Percentiles rank a stretch among this genome's conserved stretches.
Evolutionary conservation across 2,329 filamentous ascomycete species (phyloP).

Genomic region (Fusarium penzigii): DNA sequence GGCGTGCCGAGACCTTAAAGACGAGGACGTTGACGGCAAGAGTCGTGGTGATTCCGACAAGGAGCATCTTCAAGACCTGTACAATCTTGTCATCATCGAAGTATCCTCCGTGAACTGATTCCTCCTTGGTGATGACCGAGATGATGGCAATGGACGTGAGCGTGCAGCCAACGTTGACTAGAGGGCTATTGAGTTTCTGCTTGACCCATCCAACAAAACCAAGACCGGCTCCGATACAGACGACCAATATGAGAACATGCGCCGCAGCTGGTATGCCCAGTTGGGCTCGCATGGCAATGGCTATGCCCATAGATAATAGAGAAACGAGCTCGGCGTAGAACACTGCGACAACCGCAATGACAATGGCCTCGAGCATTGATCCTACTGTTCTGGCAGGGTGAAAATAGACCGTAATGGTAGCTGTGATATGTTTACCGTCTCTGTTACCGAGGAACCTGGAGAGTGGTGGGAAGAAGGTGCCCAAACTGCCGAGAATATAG

Average conservation of each 20-base stretch:
- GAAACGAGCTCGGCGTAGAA: conserved; percentile 70
- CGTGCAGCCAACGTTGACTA: conserved; percentile 84
- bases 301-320: conserved; percentile 84
- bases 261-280: conserved; percentile 69
- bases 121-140: conserved; percentile 87
- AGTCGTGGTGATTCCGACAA: conserved; percentile 73
- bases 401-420: conserved; percentile 93
- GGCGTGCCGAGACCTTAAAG: conserved; percentile 76
- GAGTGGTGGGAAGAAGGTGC: conserved; percentile 76
- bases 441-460: conserved; percentile 75
- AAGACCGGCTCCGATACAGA: conserved; percentile 84
- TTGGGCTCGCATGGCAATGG: conserved; percentile 72
- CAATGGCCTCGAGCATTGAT: conserved; percentile 83
- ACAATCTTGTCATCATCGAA: conserved; percentile 81
- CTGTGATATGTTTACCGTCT: conserved; percentile 92
- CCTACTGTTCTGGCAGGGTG: conserved; percentile 84
- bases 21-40: conserved; percentile 75
- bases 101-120: conserved; percentile 77
- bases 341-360: conserved; percentile 77
- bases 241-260: conserved; percentile 74
- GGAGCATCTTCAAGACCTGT: conserved; percentile 80
- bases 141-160: conserved; percentile 87
- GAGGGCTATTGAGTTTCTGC: conserved; percentile 72
- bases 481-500: conserved; percentile 82
- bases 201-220: conserved; percentile 90